A percentile compares a stretch with the other conserved stretches of the same genome.
phyloP scores from a whole-genome alignment of 257 asterid species.

The Solanum commersonii region DNA sequence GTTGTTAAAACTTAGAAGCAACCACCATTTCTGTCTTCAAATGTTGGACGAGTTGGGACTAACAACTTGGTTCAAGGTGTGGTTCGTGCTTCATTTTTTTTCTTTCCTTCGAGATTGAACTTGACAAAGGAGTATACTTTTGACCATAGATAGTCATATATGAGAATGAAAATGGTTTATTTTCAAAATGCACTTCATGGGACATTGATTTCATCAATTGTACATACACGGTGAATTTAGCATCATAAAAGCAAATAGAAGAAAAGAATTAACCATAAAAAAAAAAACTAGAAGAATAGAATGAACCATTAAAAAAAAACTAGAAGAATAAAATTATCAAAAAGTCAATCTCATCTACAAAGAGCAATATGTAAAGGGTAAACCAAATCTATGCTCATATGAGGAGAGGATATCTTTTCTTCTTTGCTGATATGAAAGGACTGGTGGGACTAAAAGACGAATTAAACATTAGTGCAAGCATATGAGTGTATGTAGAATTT shows the following conservation, averaged over 20 bases:
- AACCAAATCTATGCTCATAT: not conserved
- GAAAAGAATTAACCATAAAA: not conserved
- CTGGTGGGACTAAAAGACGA: not conserved
- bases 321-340: not conserved
- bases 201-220: not conserved
- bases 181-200: not conserved
- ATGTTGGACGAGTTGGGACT: not conserved
- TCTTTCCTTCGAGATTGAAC: not conserved
- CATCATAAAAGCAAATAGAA: not conserved
- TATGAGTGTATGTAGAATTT: not conserved
- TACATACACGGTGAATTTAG: not conserved
- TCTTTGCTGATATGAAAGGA: not conserved
- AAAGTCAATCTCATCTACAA: not conserved
- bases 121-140: not conserved
- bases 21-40: not conserved
- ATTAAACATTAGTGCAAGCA: not conserved
- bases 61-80: not conserved
- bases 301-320: not conserved
- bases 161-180: not conserved
- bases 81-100: not conserved
- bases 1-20: not conserved
- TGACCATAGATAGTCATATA: not conserved
- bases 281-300: not conserved
- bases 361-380: not conserved
- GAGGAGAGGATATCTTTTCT: not conserved